Evolutionary conservation across 148 eudicot species (phyloP).

Genomic region (Heliamphora exappendiculata): DNA sequence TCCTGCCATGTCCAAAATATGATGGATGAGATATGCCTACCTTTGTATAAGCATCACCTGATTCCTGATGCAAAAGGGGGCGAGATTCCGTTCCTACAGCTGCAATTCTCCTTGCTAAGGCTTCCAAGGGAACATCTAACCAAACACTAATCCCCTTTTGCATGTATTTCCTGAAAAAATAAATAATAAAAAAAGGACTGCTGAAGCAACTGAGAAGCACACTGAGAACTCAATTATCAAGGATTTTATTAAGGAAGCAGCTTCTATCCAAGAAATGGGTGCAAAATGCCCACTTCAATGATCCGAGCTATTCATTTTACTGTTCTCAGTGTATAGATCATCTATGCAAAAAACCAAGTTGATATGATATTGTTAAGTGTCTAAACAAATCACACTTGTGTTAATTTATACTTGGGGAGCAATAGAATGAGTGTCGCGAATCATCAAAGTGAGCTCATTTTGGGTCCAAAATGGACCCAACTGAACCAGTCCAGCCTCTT

Average conservation of each 20-base stretch:
- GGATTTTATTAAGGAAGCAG: neutral
- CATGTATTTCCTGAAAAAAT: conserved; percentile 69
- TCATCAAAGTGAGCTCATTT: too few species aligned
- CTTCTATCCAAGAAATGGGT: too few species aligned
- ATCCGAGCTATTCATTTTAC: too few species aligned
- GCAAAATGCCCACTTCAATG: too few species aligned
- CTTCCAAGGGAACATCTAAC: conserved; percentile 91
- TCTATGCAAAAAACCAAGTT: too few species aligned
- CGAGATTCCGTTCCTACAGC: conserved; percentile 78
- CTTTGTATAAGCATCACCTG: conserved; percentile 77
- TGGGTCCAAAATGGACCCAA: too few species aligned
- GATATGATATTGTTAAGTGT: too few species aligned
- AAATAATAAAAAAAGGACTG: neutral
- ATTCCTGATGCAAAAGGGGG: conserved; percentile 63
- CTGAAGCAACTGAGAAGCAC: neutral
- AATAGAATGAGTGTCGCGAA: too few species aligned
- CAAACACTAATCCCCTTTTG: conserved; percentile 75
- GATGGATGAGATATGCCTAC: conserved; percentile 24
- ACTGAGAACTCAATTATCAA: neutral
- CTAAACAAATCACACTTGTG: too few species aligned
- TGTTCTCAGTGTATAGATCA: too few species aligned
- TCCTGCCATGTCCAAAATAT: neutral
- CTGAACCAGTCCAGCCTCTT: too few species aligned
- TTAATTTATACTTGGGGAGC: too few species aligned
- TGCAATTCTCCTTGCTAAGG: conserved; percentile 76